These are phyloP conservation scores for Diplodia seriata DNA, from an alignment of 2,329 filamentous ascomycete species.

Conservation along the genomic window DNA sequence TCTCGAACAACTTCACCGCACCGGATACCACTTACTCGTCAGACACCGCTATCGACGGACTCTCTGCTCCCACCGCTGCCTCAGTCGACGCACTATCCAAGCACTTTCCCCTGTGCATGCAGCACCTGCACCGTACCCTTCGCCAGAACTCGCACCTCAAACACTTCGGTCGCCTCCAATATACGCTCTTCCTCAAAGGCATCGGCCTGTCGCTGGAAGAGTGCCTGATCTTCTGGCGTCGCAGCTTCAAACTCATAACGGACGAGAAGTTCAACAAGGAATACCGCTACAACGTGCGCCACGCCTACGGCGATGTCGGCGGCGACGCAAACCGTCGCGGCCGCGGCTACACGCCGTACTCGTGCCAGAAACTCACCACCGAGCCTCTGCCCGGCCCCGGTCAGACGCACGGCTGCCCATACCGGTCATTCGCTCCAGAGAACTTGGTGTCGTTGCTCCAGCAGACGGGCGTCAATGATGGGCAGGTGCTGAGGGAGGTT, in stretches of 20 bases:
- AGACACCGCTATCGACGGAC: conserved; percentile 75
- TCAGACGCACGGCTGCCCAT: conserved; percentile 95
- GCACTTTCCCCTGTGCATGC: conserved; percentile 94
- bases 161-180: conserved; percentile 91
- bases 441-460: conserved; percentile 82
- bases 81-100: conserved; percentile 78
- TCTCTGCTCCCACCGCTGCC: conserved; percentile 65
- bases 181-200: conserved; percentile 95
- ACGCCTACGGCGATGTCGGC: conserved; percentile 92
- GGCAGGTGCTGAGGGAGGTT: conserved; percentile 78
- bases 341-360: conserved; percentile 87
- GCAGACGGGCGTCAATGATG: conserved; percentile 78
- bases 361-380: conserved; percentile 92
- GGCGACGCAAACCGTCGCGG: conserved; percentile 88
- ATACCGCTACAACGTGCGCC: conserved; percentile 96
- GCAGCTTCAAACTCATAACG: conserved; percentile 81
- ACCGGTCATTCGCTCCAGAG: conserved; percentile 87
- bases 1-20: conserved; percentile 95
- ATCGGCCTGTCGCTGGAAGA: conserved; percentile 93
- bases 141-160: conserved; percentile 90
- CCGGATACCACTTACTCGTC: conserved; percentile 83
- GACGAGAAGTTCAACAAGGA: conserved; percentile 98
- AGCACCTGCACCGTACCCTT: conserved; percentile 83
- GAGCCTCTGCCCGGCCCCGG: conserved; percentile 87
- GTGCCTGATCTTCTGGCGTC: conserved; percentile 89